phyloP scores from a whole-genome alignment of 2,329 filamentous ascomycete species.

The Neofusicoccum sp. region DNA sequence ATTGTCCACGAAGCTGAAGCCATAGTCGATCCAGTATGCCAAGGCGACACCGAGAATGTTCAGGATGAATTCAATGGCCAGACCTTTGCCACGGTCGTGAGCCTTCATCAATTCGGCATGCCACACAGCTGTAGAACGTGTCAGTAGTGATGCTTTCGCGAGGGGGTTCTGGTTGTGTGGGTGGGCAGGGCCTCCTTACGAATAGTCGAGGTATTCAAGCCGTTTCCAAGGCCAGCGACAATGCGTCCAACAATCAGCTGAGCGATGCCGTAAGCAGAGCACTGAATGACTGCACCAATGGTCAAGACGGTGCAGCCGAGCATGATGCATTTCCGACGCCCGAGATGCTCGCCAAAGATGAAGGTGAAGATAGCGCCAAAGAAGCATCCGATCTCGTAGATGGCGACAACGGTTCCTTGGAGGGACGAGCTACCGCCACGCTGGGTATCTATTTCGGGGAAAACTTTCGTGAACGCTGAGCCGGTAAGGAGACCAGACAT shows the following conservation, averaged over 20 bases:
- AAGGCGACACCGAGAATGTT: slow-evolving; percentile 45
- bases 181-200: slow-evolving; percentile 33
- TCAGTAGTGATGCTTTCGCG: neutral
- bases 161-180: no score
- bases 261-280: slow-evolving; percentile 46
- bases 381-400: slow-evolving; percentile 43
- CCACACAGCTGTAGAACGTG: slow-evolving; percentile 49
- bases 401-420: slow-evolving; percentile 58
- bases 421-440: slow-evolving; percentile 49
- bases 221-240: slow-evolving; percentile 49
- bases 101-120: slow-evolving; percentile 52
- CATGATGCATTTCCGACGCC: slow-evolving; percentile 52
- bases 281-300: slow-evolving; percentile 53
- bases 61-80: slow-evolving; percentile 47
- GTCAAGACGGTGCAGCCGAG: slow-evolving; percentile 53
- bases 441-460: slow-evolving; percentile 24
- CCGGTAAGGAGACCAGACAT: slow-evolving; percentile 39
- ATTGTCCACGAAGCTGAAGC: slow-evolving; percentile 44
- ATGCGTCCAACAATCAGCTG: slow-evolving; percentile 55
- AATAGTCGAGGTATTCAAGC: slow-evolving; percentile 47
- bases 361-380: slow-evolving; percentile 57
- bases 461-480: slow-evolving; percentile 28
- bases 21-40: slow-evolving; percentile 45
- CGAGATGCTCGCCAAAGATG: slow-evolving; percentile 50
- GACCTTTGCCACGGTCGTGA: slow-evolving; percentile 47